Percentiles rank a stretch among this genome's conserved stretches.
phyloP scores from a whole-genome alignment of 345 rosid species.

The Linum lewisii region DNA sequence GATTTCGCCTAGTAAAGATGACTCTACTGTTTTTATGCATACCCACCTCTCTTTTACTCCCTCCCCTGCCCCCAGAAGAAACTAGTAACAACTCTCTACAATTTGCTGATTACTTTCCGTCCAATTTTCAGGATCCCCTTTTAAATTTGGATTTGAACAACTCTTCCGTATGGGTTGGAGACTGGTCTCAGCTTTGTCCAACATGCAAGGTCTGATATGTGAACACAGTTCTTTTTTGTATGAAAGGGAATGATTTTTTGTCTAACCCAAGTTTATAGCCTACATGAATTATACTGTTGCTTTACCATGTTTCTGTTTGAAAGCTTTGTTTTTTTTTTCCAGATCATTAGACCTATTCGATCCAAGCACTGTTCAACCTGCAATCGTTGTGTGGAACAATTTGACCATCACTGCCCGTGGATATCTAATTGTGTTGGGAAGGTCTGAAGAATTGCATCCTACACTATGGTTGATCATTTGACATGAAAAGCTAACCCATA shows the following conservation, averaged over 20 bases:
- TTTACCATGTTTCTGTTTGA: conserved; percentile 1
- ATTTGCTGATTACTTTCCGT: neutral
- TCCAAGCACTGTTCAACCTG: conserved; percentile 91
- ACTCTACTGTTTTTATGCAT: too few relatives aligned
- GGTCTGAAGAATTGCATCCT: conserved; percentile 30
- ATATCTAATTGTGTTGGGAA: conserved; percentile 98
- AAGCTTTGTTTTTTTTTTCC: conserved; percentile 6
- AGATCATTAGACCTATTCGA: conserved; percentile 94
- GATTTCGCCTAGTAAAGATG: neutral
- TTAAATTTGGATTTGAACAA: conserved; percentile 53
- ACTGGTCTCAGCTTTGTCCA: conserved; percentile 99
- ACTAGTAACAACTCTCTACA: neutral
- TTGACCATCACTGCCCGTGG: conserved; percentile 99
- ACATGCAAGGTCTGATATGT: conserved; percentile 79
- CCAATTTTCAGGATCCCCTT: conserved; percentile 60
- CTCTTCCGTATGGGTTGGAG: conserved; percentile 65
- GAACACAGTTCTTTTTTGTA: conserved; percentile 6
- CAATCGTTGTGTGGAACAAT: conserved; percentile 84
- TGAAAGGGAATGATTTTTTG: neutral
- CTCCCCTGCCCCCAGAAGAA: neutral
- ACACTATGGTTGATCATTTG: too few relatives aligned
- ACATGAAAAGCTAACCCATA: too few relatives aligned
- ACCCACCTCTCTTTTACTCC: too few relatives aligned
- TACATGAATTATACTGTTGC: neutral
- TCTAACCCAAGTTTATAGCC: conserved; percentile 1